These are phyloP conservation scores for Periconia sp. DNA, from an alignment of 2,329 filamentous ascomycete genomes.

Conservation along the genomic window DNA sequence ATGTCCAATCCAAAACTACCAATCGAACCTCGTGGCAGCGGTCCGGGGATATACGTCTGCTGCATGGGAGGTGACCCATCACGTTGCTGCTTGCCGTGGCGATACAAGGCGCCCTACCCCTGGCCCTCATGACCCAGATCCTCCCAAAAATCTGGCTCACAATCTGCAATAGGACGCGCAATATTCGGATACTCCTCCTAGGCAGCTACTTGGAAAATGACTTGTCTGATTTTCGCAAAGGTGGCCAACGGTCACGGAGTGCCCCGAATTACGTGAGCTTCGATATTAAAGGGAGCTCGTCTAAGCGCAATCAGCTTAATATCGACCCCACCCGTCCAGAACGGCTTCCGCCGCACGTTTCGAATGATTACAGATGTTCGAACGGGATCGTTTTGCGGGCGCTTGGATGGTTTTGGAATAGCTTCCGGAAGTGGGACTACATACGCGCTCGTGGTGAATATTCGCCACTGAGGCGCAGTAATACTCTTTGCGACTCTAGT, in stretches of 20 bases:
- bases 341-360: background rate
- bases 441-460: background rate
- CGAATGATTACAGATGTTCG: slow-evolving; percentile 1
- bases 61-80: background rate
- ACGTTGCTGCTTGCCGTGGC: too few relatives aligned
- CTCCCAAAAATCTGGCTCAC: background rate
- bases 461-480: slow-evolving; percentile 6
- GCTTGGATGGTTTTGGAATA: slow-evolving; percentile 1
- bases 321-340: slow-evolving; percentile 10
- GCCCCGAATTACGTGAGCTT: slow-evolving; percentile 1
- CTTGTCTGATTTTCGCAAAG: background rate
- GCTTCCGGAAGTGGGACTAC: slow-evolving; percentile 1
- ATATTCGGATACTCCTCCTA: background rate
- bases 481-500: too few relatives aligned
- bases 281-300: background rate
- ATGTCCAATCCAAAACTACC: too few relatives aligned
- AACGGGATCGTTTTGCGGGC: background rate
- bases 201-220: background rate
- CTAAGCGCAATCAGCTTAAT: slow-evolving; percentile 6
- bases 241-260: background rate
- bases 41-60: too few relatives aligned
- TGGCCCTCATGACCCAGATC: background rate
- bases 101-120: background rate
- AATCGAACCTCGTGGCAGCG: too few relatives aligned
- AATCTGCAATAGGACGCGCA: background rate